A percentile compares a stretch with the other conserved stretches of the same genome.
Evolutionary conservation across 495 filamentous ascomycete genomes (phyloP).

Genomic region (Podospora didyma): DNA sequence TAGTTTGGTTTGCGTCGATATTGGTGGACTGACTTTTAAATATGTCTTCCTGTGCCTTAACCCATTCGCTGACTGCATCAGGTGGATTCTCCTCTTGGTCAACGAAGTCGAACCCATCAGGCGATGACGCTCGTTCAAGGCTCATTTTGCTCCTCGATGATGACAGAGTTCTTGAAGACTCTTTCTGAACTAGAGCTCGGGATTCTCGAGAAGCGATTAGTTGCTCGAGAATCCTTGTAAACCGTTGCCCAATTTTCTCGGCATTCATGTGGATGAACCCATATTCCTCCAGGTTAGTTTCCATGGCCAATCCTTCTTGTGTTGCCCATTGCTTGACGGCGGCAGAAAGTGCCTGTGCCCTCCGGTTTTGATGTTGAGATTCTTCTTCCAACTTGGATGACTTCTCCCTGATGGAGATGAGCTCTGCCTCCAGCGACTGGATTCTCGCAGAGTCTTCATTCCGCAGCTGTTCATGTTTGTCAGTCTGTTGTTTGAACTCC

Average conservation of each 20-base stretch:
- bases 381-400: constrained; percentile 5
- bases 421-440: neutral
- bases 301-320: neutral
- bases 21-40: too few species aligned
- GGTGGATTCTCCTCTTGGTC: too few species aligned
- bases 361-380: neutral
- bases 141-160: neutral
- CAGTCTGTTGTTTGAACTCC: neutral
- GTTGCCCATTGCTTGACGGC: constrained; percentile 11
- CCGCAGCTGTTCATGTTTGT: neutral
- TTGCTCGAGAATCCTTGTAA: neutral
- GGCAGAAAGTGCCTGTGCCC: constrained; percentile 2
- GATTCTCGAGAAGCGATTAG: neutral
- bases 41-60: too few species aligned
- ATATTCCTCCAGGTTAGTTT: neutral
- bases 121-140: neutral
- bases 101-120: too few species aligned
- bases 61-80: too few species aligned
- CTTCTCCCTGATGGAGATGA: neutral
- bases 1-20: neutral
- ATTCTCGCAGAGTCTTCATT: constrained; percentile 1
- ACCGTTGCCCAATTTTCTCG: neutral
- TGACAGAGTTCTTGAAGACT: neutral
- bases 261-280: neutral
- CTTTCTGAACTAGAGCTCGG: neutral